Conservation (phyloP, 306 rosid genomes). For the Castanea crenata region DNA sequence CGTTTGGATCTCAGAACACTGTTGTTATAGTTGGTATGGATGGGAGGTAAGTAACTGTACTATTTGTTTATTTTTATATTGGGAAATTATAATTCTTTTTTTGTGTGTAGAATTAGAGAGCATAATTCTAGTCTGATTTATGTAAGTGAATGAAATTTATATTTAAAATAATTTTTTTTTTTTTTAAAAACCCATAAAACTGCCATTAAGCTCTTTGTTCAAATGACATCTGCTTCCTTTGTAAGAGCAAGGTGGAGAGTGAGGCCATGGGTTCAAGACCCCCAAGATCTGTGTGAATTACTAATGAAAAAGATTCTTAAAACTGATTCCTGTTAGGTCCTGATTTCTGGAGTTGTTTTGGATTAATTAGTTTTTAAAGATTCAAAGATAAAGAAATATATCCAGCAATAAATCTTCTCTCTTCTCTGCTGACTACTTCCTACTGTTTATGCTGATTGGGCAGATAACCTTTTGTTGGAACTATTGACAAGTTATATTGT, state of each 20-base stretch:
- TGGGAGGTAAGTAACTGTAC: conserved; percentile 65
- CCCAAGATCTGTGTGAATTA: too few relatives aligned
- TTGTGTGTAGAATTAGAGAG: neutral
- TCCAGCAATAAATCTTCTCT: neutral
- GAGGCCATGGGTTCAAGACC: too few relatives aligned
- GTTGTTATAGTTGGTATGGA: conserved; percentile 72
- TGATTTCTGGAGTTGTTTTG: neutral
- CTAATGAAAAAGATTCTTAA: neutral
- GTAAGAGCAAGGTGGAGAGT: too few relatives aligned
- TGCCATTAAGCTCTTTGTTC: too few relatives aligned
- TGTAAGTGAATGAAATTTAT: neutral
- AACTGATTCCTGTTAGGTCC: neutral
- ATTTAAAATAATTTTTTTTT: too few relatives aligned
- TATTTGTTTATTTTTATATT: neutral
- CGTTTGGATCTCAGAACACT: conserved; percentile 82
- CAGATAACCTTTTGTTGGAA: neutral
- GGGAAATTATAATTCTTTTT: neutral
- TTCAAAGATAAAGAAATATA: neutral
- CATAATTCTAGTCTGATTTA: neutral
- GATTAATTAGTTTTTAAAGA: neutral
- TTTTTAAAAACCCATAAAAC: too few relatives aligned
- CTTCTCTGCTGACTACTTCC: neutral
- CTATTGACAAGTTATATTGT: neutral
- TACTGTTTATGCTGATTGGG: neutral
- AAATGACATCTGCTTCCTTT: too few relatives aligned